Evolutionary conservation across 192 early-diverging fungal genomes (phyloP).

Genomic region (Coemansia sp.): DNA sequence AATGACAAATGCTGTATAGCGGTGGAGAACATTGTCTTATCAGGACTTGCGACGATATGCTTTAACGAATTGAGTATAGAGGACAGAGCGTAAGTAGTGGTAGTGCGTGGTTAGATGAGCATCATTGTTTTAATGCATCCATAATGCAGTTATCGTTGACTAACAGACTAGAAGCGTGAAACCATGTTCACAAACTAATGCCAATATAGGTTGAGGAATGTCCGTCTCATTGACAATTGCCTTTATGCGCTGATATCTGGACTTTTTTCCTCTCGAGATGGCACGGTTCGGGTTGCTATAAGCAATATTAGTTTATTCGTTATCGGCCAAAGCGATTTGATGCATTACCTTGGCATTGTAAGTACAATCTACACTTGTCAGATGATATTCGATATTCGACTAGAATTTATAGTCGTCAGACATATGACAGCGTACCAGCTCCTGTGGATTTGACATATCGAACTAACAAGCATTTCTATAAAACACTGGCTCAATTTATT

Average conservation of each 20-base stretch:
- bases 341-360: conserved; percentile 24
- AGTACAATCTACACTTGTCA: neutral
- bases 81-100: conserved; percentile 32
- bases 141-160: neutral
- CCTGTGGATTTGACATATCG: neutral
- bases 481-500: neutral
- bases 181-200: neutral
- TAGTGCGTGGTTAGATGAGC: neutral
- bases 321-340: conserved; percentile 16
- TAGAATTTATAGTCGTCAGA: neutral
- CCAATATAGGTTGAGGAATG: conserved; percentile 30
- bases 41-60: conserved; percentile 30
- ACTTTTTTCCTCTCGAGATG: conserved; percentile 25
- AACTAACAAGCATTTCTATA: neutral
- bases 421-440: neutral
- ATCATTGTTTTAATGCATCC: neutral
- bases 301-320: conserved; percentile 17
- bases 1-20: conserved; percentile 11
- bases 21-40: conserved; percentile 24
- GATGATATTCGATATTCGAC: neutral
- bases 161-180: neutral
- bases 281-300: conserved; percentile 23
- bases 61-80: conserved; percentile 34
- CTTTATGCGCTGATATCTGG: conserved; percentile 19
- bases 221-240: conserved; percentile 31